phyloP scores from a whole-genome alignment of 768 basidiomycete species.

The Pleurotus giganteus region DNA sequence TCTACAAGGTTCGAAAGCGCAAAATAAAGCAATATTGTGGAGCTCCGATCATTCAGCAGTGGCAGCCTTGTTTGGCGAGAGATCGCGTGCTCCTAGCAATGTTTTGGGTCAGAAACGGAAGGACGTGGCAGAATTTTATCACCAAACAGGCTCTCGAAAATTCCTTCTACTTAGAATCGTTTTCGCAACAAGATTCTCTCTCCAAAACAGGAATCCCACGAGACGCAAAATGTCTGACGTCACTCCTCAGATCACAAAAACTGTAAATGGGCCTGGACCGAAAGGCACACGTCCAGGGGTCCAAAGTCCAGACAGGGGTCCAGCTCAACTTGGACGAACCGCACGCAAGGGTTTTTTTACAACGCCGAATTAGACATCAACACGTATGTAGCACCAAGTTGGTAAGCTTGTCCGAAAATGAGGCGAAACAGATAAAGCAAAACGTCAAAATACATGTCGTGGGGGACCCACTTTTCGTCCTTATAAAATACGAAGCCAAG shows the following conservation, averaged over 20 bases:
- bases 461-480: no score
- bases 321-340: not conserved
- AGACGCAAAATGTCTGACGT: slow-evolving; percentile 6
- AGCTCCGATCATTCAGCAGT: not conserved
- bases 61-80: not conserved
- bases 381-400: not conserved
- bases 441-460: not conserved
- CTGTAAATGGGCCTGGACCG: slow-evolving; percentile 3
- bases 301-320: not conserved
- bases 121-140: not conserved
- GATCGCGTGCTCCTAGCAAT: no score
- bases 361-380: not conserved
- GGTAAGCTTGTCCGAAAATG: not conserved
- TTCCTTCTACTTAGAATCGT: not conserved
- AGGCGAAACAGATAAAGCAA: not conserved
- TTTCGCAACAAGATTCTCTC: not conserved
- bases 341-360: not conserved
- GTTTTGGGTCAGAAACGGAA: not conserved
- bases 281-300: slow-evolving; percentile 3
- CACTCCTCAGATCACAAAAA: slow-evolving; percentile 7
- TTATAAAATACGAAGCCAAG: slow-evolving; percentile 11
- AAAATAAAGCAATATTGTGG: not conserved
- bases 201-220: slow-evolving; percentile 1
- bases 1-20: not conserved
- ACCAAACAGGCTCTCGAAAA: not conserved